Conservation (phyloP, 2,329 filamentous ascomycete species). For the Fusarium luffae region DNA sequence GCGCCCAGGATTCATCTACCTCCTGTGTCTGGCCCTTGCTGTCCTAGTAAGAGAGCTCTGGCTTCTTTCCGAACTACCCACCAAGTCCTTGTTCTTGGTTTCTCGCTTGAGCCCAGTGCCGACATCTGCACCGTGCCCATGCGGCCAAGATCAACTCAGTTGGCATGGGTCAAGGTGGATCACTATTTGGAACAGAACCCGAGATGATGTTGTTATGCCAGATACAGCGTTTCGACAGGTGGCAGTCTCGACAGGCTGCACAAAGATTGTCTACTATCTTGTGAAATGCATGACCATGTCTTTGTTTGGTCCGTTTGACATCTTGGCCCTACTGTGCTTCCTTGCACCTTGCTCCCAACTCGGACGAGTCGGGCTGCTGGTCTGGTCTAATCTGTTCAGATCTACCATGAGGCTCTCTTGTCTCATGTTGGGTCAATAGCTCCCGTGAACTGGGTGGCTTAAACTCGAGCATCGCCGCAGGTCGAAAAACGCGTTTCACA, state of each 20-base stretch:
- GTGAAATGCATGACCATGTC: constrained; percentile 3
- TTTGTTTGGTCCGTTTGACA: constrained; percentile 20
- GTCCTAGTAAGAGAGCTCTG: constrained; percentile 25
- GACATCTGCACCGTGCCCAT: constrained; percentile 41
- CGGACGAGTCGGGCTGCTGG: neutral
- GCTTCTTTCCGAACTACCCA: constrained; percentile 35
- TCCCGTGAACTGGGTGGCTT: constrained; percentile 11
- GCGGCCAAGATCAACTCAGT: constrained; percentile 39
- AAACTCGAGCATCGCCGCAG: neutral
- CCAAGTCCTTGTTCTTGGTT: constrained; percentile 37
- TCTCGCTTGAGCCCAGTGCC: constrained; percentile 42
- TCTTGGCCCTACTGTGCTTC: constrained; percentile 13
- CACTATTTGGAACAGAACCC: constrained; percentile 35
- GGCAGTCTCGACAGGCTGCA: constrained; percentile 17
- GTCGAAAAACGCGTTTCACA: constrained; percentile 20
- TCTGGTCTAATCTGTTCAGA: constrained; percentile 5
- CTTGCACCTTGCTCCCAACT: constrained; percentile 8
- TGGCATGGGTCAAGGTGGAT: constrained; percentile 38
- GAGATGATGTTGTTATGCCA: constrained; percentile 40
- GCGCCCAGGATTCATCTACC: constrained; percentile 15
- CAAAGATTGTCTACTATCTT: constrained; percentile 15
- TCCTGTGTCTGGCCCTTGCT: constrained; percentile 41
- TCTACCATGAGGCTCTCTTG: constrained; percentile 29
- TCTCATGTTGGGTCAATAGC: constrained; percentile 15
- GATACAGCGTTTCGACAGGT: constrained; percentile 38